phyloP scores from a whole-genome alignment of 202 grass and related monocot species.

The Schoenoplectus triqueter region DNA sequence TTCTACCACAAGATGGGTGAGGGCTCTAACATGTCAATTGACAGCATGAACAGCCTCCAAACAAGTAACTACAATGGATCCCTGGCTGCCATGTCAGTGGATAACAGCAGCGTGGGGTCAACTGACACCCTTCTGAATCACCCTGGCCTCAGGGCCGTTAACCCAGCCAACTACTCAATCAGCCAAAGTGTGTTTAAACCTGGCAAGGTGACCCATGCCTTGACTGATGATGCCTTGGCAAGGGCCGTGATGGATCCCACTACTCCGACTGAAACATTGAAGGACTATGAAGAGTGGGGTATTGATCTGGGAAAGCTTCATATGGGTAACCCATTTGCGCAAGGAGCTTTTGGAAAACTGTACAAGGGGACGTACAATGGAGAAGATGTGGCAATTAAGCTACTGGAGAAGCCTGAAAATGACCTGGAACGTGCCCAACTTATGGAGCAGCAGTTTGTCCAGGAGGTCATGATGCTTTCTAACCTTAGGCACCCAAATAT shows the following conservation, averaged over 20 bases:
- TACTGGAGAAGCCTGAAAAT: conserved; percentile 82
- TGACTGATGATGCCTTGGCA: conserved; percentile 81
- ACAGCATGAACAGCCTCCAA: conserved; percentile 78
- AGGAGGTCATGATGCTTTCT: conserved; percentile 95
- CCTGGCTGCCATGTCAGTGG: conserved; percentile 62
- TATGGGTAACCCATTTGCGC: conserved; percentile 79
- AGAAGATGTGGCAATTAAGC: conserved; percentile 91
- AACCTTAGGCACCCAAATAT: conserved; percentile 84
- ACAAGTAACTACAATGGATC: conserved; percentile 72
- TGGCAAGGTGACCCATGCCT: conserved; percentile 64
- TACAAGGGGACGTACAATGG: conserved; percentile 88
- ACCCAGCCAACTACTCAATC: conserved; percentile 63
- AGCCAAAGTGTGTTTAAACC: conserved; percentile 68
- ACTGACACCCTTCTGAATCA: conserved; percentile 79
- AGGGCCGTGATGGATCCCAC: conserved; percentile 81
- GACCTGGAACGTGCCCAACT: conserved; percentile 62
- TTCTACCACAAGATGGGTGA: conserved; percentile 86
- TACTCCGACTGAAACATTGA: conserved; percentile 76
- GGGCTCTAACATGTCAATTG: conserved; percentile 79
- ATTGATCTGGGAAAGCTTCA: conserved; percentile 86
- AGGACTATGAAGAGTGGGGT: conserved; percentile 91
- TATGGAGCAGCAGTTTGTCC: conserved; percentile 87
- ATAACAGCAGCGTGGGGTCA: conserved; percentile 71
- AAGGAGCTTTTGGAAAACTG: conserved; percentile 90
- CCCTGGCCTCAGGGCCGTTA: conserved; percentile 59